phyloP scores from a whole-genome alignment of 2,329 filamentous ascomycete genomes.

The Colletotrichum nymphaeae region DNA sequence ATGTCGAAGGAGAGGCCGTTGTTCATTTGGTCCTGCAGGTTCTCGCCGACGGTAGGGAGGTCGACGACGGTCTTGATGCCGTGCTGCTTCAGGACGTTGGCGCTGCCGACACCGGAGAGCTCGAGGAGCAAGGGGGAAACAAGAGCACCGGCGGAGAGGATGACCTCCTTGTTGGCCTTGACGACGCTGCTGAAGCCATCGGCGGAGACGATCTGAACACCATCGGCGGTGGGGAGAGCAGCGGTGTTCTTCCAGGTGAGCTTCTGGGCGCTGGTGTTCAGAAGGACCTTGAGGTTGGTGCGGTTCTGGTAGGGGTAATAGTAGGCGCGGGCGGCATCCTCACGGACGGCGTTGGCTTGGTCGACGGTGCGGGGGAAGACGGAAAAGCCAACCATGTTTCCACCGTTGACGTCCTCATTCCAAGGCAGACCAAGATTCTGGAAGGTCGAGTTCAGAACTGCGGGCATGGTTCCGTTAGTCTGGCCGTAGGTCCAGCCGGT shows the following conservation, averaged over 20 bases:
- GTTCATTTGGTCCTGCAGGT: slow-evolving; percentile 62
- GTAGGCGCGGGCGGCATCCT: slow-evolving; percentile 55
- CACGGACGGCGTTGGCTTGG: slow-evolving; percentile 47
- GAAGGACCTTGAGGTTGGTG: slow-evolving; percentile 46
- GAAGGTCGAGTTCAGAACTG: slow-evolving; percentile 46
- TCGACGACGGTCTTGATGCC: slow-evolving; percentile 57
- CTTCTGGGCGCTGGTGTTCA: slow-evolving; percentile 27
- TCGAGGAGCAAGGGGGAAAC: slow-evolving; percentile 64
- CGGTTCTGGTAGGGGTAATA: slow-evolving; percentile 50
- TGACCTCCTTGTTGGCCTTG: slow-evolving; percentile 57
- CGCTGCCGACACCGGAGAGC: slow-evolving; percentile 62
- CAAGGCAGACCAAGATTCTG: slow-evolving; percentile 40
- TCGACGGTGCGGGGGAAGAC: slow-evolving; percentile 55
- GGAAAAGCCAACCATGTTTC: slow-evolving; percentile 50
- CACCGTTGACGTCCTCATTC: slow-evolving; percentile 53
- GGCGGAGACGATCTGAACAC: slow-evolving; percentile 49
- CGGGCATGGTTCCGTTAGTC: slow-evolving; percentile 46
- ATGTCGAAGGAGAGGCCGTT: slow-evolving; percentile 41
- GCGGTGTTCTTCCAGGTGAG: slow-evolving; percentile 21
- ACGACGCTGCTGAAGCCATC: slow-evolving; percentile 49
- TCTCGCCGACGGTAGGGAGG: slow-evolving; percentile 63
- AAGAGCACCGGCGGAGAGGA: slow-evolving; percentile 60
- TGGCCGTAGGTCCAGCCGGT: slow-evolving; percentile 50
- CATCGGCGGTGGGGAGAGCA: slow-evolving; percentile 40
- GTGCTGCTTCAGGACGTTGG: slow-evolving; percentile 50